Evolutionary conservation across 306 rosid species (phyloP).

Genomic region (Macrotyloma uniflorum): DNA sequence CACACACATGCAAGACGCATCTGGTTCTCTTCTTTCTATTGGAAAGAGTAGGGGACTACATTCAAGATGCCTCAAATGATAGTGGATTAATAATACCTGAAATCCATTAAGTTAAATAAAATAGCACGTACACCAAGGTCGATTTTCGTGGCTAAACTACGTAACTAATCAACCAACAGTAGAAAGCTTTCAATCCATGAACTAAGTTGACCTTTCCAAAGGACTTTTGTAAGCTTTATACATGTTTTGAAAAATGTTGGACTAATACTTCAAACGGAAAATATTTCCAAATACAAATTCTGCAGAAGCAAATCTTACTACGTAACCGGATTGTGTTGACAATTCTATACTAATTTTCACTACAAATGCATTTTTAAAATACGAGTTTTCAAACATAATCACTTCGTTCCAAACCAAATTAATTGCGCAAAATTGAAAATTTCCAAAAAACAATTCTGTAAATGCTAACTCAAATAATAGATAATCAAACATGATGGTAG

Average conservation of each 20-base stretch:
- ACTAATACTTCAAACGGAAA: neutral
- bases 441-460: neutral
- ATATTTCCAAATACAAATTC: neutral
- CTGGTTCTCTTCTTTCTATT: too few species aligned
- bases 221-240: too few species aligned
- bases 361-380: neutral
- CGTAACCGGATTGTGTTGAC: neutral
- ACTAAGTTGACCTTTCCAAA: neutral
- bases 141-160: neutral
- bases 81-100: too few species aligned
- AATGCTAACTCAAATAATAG: neutral
- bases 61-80: too few species aligned
- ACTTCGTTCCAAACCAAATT: neutral
- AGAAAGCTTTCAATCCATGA: neutral
- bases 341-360: neutral
- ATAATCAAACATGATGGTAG: neutral
- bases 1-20: slow-evolving; percentile 14
- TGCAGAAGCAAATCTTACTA: neutral
- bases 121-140: too few species aligned
- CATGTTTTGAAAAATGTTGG: neutral
- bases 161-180: neutral
- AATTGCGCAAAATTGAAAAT: neutral
- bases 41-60: too few species aligned
- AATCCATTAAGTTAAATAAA: too few species aligned
- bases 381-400: neutral